Base-by-base conservation (phyloP, 2,329 filamentous ascomycete species). In the Gnomoniopsis smithogilvyi region DNA sequence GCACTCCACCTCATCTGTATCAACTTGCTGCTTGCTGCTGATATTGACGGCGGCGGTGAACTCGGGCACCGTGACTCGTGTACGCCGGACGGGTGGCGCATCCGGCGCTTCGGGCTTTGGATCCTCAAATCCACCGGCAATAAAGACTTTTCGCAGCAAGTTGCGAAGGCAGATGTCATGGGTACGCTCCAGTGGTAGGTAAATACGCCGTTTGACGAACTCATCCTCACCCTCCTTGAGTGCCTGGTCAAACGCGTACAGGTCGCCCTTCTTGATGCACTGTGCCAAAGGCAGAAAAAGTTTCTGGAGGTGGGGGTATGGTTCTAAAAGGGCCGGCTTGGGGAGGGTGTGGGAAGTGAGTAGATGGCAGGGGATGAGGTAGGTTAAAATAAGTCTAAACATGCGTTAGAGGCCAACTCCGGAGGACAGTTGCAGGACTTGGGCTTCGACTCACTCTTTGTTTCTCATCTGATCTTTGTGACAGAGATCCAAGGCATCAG, bases 1-100 rank as follows among this genome's bases (percentile, higher is more conserved):
- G 72, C 95, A 99, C 74, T 99, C 96, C 3, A 98, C 93, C 74
- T 99, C 95, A 70, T 99, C 96, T 34, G 84, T 81, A 67, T 97
- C 95, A 36, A 96, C 79, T 36, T 80, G 76, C 69, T 90, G 80
- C 57, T 81, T 79, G 64, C 84, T 87, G 54, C 86, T 88, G 67
- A 96, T 81, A 68, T 87, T 87, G 61, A 98, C 84, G 8, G 92
- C 96, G 7, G 92, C 90, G 24, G 85, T 86, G 67, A 99, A 98
- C 66, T 98, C 91, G 14, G 83, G 80, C 15, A 97, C 82, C 0
- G 91, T 89, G 36, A 99, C 83, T 64, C 95, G 85, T 1, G 92
- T 96, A 64, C 87, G 82, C 41, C 87, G 83, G 34, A 90, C 76
- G 1, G 85, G 82, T 10, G 57, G 4, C 8, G 54, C 54, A 48